These are phyloP conservation scores for Hemileia vastatrix DNA, from an alignment of 1,284 basidiomycete genomes.

Conservation along the genomic window DNA sequence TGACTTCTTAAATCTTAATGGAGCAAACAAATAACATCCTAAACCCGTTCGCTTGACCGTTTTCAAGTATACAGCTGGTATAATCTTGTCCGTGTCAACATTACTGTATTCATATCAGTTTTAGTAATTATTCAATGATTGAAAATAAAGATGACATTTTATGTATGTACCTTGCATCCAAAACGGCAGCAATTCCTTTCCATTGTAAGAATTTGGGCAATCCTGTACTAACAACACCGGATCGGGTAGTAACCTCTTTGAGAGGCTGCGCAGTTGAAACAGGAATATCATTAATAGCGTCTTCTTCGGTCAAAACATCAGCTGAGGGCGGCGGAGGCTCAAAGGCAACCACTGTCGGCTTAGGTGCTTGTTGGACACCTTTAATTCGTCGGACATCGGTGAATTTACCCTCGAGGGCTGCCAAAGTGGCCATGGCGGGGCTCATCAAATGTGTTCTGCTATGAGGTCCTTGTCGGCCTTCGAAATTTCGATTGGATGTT, in stretches of 20 bases:
- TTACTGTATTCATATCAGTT: slow-evolving; percentile 48
- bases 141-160: no score
- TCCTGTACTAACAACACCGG: slow-evolving; percentile 51
- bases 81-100: slow-evolving; percentile 95
- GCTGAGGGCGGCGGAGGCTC: slow-evolving; percentile 54
- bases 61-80: slow-evolving; percentile 54
- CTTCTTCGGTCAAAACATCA: slow-evolving; percentile 39
- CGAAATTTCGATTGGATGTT: slow-evolving; percentile 95
- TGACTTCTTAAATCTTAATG: slow-evolving; percentile 66
- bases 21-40: slow-evolving; percentile 77
- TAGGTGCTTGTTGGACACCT: slow-evolving; percentile 47
- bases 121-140: not conserved
- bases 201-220: slow-evolving; percentile 62
- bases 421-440: slow-evolving; percentile 92
- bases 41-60: slow-evolving; percentile 87
- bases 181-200: slow-evolving; percentile 22
- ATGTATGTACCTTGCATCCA: slow-evolving; percentile 16
- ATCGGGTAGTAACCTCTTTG: slow-evolving; percentile 52
- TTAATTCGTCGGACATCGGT: slow-evolving; percentile 75
- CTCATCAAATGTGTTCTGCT: slow-evolving; percentile 86
- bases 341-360: slow-evolving; percentile 49
- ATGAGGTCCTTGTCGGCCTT: slow-evolving; percentile 81
- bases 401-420: slow-evolving; percentile 76
- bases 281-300: slow-evolving; percentile 29
- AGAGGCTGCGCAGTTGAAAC: slow-evolving; percentile 38